Conservation (phyloP, 345 rosid species). For the Noccaea caerulescens region DNA sequence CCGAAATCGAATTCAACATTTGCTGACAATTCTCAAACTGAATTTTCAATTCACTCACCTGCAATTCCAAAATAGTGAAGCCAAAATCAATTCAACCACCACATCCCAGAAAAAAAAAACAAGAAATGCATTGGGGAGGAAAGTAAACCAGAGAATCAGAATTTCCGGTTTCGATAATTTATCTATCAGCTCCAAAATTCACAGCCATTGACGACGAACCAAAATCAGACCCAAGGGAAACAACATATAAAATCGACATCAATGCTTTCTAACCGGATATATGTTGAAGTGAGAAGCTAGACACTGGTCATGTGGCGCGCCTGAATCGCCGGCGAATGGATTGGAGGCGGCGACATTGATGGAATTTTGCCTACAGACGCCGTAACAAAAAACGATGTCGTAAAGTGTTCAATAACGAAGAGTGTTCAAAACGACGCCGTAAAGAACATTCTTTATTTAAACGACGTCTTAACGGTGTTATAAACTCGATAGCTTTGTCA, state of each 20-base stretch:
- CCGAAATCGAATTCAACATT: constrained; percentile 65
- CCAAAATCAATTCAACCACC: background rate
- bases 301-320: constrained; percentile 59
- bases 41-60: constrained; percentile 59
- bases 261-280: constrained; percentile 51
- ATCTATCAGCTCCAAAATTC: constrained; percentile 57
- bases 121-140: background rate
- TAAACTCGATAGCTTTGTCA: constrained; percentile 12
- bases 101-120: background rate
- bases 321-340: constrained; percentile 40
- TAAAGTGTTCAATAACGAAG: background rate
- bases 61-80: background rate
- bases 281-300: constrained; percentile 75
- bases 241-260: background rate
- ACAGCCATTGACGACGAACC: background rate
- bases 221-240: background rate
- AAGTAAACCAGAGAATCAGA: constrained; percentile 62
- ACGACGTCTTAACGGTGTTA: constrained; percentile 9
- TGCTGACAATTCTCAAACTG: constrained; percentile 85
- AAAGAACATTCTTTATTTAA: background rate
- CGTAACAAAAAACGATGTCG: background rate
- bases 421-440: constrained; percentile 24
- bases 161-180: constrained; percentile 69
- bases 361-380: background rate
- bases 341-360: constrained; percentile 4